Conservation (phyloP, 176 grass and related monocot species). For the Typha latifolia region DNA sequence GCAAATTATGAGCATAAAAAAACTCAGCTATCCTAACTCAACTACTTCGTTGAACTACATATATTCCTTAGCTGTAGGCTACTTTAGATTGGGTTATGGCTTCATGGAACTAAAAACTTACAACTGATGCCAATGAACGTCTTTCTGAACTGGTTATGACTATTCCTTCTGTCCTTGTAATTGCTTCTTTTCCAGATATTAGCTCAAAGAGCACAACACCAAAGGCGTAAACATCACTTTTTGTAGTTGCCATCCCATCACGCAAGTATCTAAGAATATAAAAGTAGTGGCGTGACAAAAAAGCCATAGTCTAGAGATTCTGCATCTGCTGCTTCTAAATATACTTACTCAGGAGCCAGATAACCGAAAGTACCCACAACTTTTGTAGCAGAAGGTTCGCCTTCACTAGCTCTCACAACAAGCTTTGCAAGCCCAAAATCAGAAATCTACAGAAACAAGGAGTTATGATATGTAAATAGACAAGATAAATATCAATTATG, state of each 20-base stretch:
- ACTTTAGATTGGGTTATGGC: neutral
- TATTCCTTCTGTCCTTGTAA: slow-evolving; percentile 60
- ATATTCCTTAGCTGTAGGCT: neutral
- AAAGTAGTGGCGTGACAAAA: slow-evolving; percentile 15
- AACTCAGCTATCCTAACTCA: neutral
- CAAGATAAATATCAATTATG: slow-evolving; percentile 9
- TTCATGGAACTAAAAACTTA: slow-evolving; percentile 41
- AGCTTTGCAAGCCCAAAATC: slow-evolving; percentile 99
- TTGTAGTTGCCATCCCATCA: slow-evolving; percentile 84
- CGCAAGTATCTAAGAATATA: slow-evolving; percentile 66
- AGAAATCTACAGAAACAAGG: slow-evolving; percentile 55
- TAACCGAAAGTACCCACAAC: slow-evolving; percentile 99
- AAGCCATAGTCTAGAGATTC: neutral
- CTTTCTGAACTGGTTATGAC: slow-evolving; percentile 58
- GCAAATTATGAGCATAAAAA: neutral
- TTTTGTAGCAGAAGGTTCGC: slow-evolving; percentile 90
- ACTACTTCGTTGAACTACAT: neutral
- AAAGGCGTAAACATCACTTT: slow-evolving; percentile 98
- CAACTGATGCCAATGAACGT: slow-evolving; percentile 84
- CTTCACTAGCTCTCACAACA: slow-evolving; percentile 74
- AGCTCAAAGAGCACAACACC: slow-evolving; percentile 94
- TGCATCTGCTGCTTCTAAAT: slow-evolving; percentile 1
- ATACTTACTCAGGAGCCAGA: slow-evolving; percentile 86
- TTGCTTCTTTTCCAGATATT: slow-evolving; percentile 91
- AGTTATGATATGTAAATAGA: neutral